Evolutionary conservation across 176 grass and related monocot genomes (phyloP).

Genomic region (Eragrostis curvula): DNA sequence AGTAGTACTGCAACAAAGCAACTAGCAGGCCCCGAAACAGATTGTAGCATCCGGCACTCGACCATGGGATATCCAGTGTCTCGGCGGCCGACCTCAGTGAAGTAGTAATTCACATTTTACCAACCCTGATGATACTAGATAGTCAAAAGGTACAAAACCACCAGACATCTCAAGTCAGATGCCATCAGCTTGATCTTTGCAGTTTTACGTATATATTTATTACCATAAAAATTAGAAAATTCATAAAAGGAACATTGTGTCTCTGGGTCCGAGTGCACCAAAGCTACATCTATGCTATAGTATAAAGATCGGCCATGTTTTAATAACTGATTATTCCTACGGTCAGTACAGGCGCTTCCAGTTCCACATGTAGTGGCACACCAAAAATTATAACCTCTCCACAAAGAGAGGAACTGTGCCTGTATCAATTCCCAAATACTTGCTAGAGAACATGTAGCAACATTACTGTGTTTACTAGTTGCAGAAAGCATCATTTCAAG

Average conservation of each 20-base stretch:
- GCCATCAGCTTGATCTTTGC: not conserved
- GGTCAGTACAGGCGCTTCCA: not conserved
- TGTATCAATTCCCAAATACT: conserved; percentile 30
- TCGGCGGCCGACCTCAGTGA: not conserved
- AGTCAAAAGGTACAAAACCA: not conserved
- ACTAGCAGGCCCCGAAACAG: not conserved
- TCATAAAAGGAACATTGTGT: not conserved
- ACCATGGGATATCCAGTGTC: not conserved
- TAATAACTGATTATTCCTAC: not conserved
- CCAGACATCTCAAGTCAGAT: not conserved
- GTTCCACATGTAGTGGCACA: not conserved
- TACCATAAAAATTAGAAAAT: not conserved
- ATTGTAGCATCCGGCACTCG: not conserved
- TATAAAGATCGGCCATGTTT: not conserved
- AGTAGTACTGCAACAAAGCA: not conserved
- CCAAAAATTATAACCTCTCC: not conserved
- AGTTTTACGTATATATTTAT: no score
- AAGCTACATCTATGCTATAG: not conserved
- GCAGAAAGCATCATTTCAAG: conserved; percentile 44
- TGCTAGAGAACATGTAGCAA: conserved; percentile 35
- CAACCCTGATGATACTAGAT: not conserved
- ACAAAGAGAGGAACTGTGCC: conserved; percentile 16
- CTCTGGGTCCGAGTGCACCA: not conserved
- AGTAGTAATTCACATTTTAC: not conserved
- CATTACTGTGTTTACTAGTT: conserved; percentile 32